phyloP scores from a whole-genome alignment of 139 green algal genomes.

The Ettlia oleoabundans region DNA sequence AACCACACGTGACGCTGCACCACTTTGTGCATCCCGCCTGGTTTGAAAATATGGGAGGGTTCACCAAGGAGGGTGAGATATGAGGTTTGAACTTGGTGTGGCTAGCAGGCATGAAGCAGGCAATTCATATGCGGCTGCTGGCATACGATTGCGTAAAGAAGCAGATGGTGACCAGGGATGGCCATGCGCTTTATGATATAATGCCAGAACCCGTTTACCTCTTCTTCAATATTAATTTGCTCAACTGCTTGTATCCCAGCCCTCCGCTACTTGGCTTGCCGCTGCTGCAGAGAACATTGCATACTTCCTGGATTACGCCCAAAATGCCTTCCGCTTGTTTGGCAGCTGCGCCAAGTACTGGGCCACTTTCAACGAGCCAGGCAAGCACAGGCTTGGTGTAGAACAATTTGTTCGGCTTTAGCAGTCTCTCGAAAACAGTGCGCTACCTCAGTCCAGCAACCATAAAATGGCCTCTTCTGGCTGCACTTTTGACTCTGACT shows the following conservation, averaged over 20 bases:
- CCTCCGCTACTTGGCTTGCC: not conserved
- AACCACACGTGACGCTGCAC: slow-evolving; percentile 82
- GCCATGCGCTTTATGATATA: too few relatives aligned
- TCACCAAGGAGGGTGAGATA: slow-evolving; percentile 53
- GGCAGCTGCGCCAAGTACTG: slow-evolving; percentile 66
- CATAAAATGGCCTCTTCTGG: not conserved
- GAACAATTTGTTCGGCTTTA: not conserved
- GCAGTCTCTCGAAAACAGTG: not conserved
- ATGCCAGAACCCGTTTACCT: too few relatives aligned
- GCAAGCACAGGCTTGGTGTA: slow-evolving; percentile 10
- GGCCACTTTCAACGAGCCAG: slow-evolving; percentile 92
- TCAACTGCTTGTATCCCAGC: too few relatives aligned
- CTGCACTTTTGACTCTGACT: too few relatives aligned
- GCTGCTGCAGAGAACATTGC: slow-evolving; percentile 69
- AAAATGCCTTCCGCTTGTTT: slow-evolving; percentile 70
- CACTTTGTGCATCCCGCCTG: slow-evolving; percentile 86
- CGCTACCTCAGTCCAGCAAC: not conserved
- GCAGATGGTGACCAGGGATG: too few relatives aligned
- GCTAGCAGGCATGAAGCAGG: too few relatives aligned
- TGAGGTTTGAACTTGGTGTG: too few relatives aligned
- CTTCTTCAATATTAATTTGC: not conserved
- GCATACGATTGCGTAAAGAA: too few relatives aligned
- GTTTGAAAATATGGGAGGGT: slow-evolving; percentile 86
- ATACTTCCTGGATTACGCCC: slow-evolving; percentile 75
- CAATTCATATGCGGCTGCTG: too few relatives aligned